Conservation (phyloP, 768 basidiomycete species). For the Mycena albidolilacea region DNA sequence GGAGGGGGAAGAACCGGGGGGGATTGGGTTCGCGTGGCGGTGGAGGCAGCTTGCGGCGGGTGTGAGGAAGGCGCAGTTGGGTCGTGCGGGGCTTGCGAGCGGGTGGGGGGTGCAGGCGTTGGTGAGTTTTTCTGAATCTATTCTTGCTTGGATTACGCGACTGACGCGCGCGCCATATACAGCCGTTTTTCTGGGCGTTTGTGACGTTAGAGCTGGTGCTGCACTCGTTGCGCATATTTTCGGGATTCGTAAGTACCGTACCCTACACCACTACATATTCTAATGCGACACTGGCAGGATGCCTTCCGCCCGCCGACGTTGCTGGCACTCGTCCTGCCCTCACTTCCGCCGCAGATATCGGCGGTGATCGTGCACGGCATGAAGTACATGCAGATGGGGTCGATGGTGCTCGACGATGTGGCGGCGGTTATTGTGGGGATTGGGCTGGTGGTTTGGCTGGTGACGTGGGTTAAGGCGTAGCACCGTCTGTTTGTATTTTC, state of each 20-base stretch:
- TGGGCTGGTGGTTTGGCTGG: slow-evolving; percentile 73
- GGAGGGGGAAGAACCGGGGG: slow-evolving; percentile 47
- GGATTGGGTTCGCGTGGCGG: slow-evolving; percentile 62
- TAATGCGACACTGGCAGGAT: slow-evolving; percentile 57
- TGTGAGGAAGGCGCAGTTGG: slow-evolving; percentile 42
- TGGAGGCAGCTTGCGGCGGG: slow-evolving; percentile 72
- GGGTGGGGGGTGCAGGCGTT: slow-evolving; percentile 68
- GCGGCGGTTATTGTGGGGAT: slow-evolving; percentile 80
- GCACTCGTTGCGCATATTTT: slow-evolving; percentile 81
- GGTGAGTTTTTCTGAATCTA: slow-evolving; percentile 56
- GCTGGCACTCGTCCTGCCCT: slow-evolving; percentile 71
- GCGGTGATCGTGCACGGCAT: slow-evolving; percentile 73
- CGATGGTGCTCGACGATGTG: slow-evolving; percentile 79
- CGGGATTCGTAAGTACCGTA: slow-evolving; percentile 68
- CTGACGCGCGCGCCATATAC: slow-evolving; percentile 45
- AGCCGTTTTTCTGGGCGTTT: slow-evolving; percentile 92
- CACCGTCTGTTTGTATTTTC: not conserved
- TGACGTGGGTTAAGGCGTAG: slow-evolving; percentile 59
- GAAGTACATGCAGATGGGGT: slow-evolving; percentile 79
- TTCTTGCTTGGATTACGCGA: not conserved
- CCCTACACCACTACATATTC: not conserved
- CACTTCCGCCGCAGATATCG: slow-evolving; percentile 76
- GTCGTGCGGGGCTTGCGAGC: slow-evolving; percentile 36
- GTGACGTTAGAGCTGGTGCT: slow-evolving; percentile 78
- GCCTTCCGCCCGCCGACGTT: slow-evolving; percentile 71